phyloP scores from a whole-genome alignment of 257 asterid species.

The Salvia miltiorrhiza region DNA sequence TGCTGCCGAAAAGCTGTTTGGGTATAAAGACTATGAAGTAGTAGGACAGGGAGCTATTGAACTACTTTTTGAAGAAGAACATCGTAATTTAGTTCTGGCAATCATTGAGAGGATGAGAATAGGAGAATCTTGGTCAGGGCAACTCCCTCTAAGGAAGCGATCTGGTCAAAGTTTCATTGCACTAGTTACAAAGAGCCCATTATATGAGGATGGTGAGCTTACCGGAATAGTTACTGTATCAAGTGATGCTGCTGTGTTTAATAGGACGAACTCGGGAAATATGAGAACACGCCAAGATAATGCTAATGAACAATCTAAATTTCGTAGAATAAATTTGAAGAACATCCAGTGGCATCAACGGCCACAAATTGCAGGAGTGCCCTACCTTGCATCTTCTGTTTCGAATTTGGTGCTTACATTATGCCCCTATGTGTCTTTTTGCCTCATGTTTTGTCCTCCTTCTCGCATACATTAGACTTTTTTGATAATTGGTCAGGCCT shows the following conservation, averaged over 20 bases:
- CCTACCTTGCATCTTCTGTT: slow-evolving; percentile 45
- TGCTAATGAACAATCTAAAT: slow-evolving; percentile 26
- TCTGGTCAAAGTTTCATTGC: slow-evolving; percentile 60
- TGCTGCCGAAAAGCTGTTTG: slow-evolving; percentile 74
- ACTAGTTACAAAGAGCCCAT: slow-evolving; percentile 55
- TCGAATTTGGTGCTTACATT: slow-evolving; percentile 59
- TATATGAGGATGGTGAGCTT: slow-evolving; percentile 65
- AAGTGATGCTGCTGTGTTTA: slow-evolving; percentile 62
- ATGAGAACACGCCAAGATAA: slow-evolving; percentile 24
- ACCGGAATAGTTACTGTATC: slow-evolving; percentile 66
- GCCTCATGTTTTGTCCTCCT: slow-evolving; percentile 4
- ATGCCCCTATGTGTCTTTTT: slow-evolving; percentile 13
- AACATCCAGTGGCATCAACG: slow-evolving; percentile 36
- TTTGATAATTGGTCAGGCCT: slow-evolving; percentile 47
- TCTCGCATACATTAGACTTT: slow-evolving; percentile 7
- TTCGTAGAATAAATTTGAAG: slow-evolving; percentile 32
- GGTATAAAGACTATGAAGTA: slow-evolving; percentile 59
- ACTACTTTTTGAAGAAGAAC: slow-evolving; percentile 46
- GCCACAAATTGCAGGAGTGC: slow-evolving; percentile 41
- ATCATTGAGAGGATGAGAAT: slow-evolving; percentile 38
- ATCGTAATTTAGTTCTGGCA: slow-evolving; percentile 28
- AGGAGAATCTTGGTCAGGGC: slow-evolving; percentile 72
- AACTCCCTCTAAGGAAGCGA: slow-evolving; percentile 53
- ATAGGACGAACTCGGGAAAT: slow-evolving; percentile 21
- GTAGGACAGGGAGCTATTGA: slow-evolving; percentile 41